Evolutionary conservation across 2,329 filamentous ascomycete genomes (phyloP).

Genomic region (Talaromyces sp.): DNA sequence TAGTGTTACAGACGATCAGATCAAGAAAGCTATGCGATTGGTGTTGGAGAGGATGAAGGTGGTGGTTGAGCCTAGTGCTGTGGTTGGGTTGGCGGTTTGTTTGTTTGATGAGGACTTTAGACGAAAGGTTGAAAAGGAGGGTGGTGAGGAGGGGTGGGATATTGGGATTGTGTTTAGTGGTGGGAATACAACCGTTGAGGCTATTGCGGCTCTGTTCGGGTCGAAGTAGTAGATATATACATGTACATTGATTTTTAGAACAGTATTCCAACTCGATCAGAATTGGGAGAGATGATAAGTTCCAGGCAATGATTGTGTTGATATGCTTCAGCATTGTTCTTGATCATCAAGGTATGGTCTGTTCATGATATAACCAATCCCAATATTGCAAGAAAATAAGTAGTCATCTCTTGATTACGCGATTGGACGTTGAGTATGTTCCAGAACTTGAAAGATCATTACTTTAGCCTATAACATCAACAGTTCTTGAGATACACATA

Average conservation of each 20-base stretch:
- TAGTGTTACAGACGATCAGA: constrained; percentile 77
- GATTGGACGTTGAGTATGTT: neutral
- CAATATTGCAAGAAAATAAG: too few relatives aligned
- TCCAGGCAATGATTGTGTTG: too few relatives aligned
- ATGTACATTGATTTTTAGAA: neutral
- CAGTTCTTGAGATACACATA: neutral
- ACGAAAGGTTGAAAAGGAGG: constrained; percentile 60
- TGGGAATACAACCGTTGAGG: constrained; percentile 64
- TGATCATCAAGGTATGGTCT: too few relatives aligned
- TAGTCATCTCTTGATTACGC: neutral
- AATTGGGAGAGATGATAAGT: too few relatives aligned
- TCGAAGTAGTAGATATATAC: neutral
- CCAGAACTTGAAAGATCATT: neutral
- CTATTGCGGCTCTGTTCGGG: constrained; percentile 54
- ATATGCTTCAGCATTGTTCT: too few relatives aligned
- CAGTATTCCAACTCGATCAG: neutral
- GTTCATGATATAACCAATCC: too few relatives aligned
- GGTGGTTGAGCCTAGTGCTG: constrained; percentile 82
- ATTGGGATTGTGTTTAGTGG: constrained; percentile 60
- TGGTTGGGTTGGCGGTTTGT: constrained; percentile 77
- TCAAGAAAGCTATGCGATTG: constrained; percentile 69
- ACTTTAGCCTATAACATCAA: neutral
- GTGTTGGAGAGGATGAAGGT: constrained; percentile 87
- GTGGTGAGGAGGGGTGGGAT: constrained; percentile 71
- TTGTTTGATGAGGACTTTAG: constrained; percentile 85